Evolutionary conservation across 148 eudicot species (phyloP), one percentile per base, ranked within the genome.

Genomic region (Rhododendron vialii): DNA sequence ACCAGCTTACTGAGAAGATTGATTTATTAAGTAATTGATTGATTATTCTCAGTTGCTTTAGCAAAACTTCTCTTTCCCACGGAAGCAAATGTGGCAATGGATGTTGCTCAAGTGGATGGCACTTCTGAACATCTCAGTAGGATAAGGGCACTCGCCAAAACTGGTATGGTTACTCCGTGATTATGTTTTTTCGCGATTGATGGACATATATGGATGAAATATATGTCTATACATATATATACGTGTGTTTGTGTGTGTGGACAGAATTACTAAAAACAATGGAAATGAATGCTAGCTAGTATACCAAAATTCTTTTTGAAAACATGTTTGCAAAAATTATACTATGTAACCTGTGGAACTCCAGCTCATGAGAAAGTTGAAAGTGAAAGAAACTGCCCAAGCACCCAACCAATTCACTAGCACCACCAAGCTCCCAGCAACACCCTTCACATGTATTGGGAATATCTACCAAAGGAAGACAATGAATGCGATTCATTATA

Each of bases 11-110:
- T 36, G 28, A 35, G 85, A 85, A 30, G 13, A 15, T 81, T 81
- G 36, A 26, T 43, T 24, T 26, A 2, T 30, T 30, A 30, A 83
- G 88, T 63, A 10, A 26, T 67, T 81, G 63, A 61, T 69, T 87
- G 78, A 51, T 26, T 38, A 41, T 88, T 90, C n/a, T 82, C 95
- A 96, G 99, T 96, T 89, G 95, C 93, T 33, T 84, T 96, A 88
- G 98, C 99, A 28, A 92, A 90, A 82, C 88, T 91, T 57, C 93
- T 94, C 30, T 96, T 94, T 81, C 99, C 99, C 55, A 90, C 86
- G 95, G 96, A 96, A 88, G 99, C 99, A 38, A 94, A 93, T 88
- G 96, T 96, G 55, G 99, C 95, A 26, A 96, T 96, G 99, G 96
- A 96, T 84, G 95, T 96, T 88, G 99, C 99, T 90, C 95, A 95